Evolutionary conservation across 768 basidiomycete species (phyloP).

Genomic region (Lyophyllum shimeji): DNA sequence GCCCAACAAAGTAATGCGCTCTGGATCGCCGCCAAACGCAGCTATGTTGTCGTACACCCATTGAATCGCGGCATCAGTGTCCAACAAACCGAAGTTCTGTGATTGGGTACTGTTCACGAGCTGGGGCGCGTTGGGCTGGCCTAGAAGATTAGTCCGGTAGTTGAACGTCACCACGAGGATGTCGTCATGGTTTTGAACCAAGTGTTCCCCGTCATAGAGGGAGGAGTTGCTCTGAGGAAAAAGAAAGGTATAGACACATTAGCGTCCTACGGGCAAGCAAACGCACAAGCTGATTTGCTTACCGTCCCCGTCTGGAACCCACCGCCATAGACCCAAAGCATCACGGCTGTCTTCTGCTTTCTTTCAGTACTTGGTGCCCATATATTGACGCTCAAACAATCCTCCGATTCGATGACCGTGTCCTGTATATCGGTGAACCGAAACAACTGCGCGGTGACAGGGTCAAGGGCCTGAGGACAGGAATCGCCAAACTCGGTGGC

Average conservation of each 20-base stretch:
- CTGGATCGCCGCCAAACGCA: constrained; percentile 41
- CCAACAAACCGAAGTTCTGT: constrained; percentile 40
- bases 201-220: constrained; percentile 28
- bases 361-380: constrained; percentile 33
- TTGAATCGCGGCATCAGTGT: constrained; percentile 39
- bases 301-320: constrained; percentile 37
- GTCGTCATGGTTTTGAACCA: constrained; percentile 35
- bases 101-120: constrained; percentile 22
- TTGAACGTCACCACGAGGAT: constrained; percentile 37
- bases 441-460: too few species aligned
- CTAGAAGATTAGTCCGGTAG: constrained; percentile 39
- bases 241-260: background rate
- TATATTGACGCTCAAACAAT: constrained; percentile 37
- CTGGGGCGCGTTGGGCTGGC: constrained; percentile 39
- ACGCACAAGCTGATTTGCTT: constrained; percentile 5
- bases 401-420: constrained; percentile 37
- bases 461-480: too few species aligned
- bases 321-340: constrained; percentile 41
- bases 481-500: too few species aligned
- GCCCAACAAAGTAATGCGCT: constrained; percentile 36
- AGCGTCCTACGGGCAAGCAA: too few species aligned
- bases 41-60: constrained; percentile 50
- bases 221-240: constrained; percentile 28
- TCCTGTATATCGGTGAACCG: too few species aligned
- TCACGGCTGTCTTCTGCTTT: constrained; percentile 34